These are phyloP conservation scores for Pyricularia grisea DNA, from an alignment of 2,329 filamentous ascomycete species.

Conservation along the genomic window DNA sequence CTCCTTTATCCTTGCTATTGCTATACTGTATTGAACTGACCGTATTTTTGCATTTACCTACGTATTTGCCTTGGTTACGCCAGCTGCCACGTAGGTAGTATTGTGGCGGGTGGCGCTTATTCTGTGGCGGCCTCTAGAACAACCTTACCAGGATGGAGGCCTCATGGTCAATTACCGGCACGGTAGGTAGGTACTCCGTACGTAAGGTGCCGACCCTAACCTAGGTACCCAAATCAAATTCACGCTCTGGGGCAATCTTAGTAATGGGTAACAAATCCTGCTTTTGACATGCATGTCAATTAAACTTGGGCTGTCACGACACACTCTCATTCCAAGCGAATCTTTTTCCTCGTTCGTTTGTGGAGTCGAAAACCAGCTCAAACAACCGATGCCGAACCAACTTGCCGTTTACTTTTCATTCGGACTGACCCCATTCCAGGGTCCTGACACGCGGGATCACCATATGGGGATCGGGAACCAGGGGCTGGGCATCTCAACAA, in stretches of 20 bases:
- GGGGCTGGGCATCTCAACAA: background rate
- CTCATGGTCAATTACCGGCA: too few relatives aligned
- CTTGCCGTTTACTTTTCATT: background rate
- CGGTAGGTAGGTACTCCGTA: too few relatives aligned
- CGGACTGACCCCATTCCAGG: background rate
- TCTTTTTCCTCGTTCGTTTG: background rate
- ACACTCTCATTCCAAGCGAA: too few relatives aligned
- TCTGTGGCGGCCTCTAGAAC: background rate
- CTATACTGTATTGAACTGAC: too few relatives aligned
- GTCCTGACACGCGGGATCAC: background rate
- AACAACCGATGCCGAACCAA: background rate
- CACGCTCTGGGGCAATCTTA: too few relatives aligned
- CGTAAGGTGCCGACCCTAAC: too few relatives aligned
- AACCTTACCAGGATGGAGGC: background rate
- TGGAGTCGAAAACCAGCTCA: background rate
- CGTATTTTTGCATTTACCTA: background rate
- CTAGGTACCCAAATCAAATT: too few relatives aligned
- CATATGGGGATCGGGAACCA: background rate
- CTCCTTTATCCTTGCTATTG: background rate
- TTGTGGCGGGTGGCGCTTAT: background rate
- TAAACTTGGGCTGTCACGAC: too few relatives aligned
- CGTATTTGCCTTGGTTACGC: too few relatives aligned
- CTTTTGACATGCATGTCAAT: too few relatives aligned
- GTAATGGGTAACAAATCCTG: too few relatives aligned
- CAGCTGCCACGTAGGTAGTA: background rate